Evolutionary conservation across 495 filamentous ascomycete genomes (phyloP), one percentile per base, ranked within the genome.

Genomic region (Extremus antarcticus): DNA sequence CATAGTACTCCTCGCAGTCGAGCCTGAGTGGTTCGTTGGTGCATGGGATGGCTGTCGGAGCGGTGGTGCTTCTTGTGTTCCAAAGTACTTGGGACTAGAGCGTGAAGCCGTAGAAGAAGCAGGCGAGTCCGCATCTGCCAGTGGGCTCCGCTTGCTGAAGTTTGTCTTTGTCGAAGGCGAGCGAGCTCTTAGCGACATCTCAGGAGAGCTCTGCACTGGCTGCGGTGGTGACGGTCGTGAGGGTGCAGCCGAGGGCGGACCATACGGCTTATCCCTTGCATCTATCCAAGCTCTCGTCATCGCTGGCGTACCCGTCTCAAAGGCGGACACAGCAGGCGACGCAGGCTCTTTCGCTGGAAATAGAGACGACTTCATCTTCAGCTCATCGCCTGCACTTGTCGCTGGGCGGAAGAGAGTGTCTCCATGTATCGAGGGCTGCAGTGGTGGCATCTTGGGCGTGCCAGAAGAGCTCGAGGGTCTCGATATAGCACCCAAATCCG

Each of bases 181-280:
- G 41, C 41, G 29, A 16, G 15, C 25, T 35, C 3, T 19, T 9
- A 22, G 3, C 2, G 10, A 22, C 17, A 50, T 2, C 19, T 29
- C 24, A 1, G 56, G 56, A 23, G 51, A 39, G 51, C 56, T 59
- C 17, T 50, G 32, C 29, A 29, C 47, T 9, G 20, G 35, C 29
- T 54, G 56, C 17, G 54, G 16, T 9, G 32, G 57, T 11, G 38
- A 2, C 20, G 47, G 52, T 20, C 41, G 39, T 23, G 56, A 7
- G 16, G 50, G 23, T 10, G 41, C 49, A 22, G 29, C 29, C 29
- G 29, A 35, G 29, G 29, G 29, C 29, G 43, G 40, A 22, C 47
- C 51, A 23, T 56, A 61, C 1, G 58, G 45, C 40, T 54, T 61
- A 29, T 61, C 58, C 19, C 58, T 25, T 22, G 47, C 53, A 29